Conservation (phyloP, 305 asterid species). For the Fraxinus floribunda region DNA sequence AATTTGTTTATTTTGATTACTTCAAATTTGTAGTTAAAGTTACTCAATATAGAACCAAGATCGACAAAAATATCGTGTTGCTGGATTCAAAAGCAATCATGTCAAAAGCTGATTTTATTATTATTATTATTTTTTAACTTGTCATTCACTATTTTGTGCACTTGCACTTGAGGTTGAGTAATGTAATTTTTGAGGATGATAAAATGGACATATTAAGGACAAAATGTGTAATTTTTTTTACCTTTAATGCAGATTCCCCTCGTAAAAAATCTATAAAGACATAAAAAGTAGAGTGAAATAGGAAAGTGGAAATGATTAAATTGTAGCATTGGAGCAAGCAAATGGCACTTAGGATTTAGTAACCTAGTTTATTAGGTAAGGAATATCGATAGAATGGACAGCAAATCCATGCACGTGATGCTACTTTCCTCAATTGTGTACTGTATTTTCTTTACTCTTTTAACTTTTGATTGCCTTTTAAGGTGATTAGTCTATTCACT, state of each 20-base stretch:
- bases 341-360: not conserved
- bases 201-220: not conserved
- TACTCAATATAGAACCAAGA: not conserved
- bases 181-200: not conserved
- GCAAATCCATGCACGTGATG: constrained; percentile 4
- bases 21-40: not conserved
- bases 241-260: not conserved
- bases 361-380: not conserved
- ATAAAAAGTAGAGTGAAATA: not conserved
- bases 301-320: not conserved
- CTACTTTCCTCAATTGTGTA: not conserved
- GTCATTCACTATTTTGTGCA: not conserved
- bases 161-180: not conserved
- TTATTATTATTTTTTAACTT: not conserved
- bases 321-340: not conserved
- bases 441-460: not conserved
- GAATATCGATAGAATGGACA: not conserved
- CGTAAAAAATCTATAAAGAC: not conserved
- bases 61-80: not conserved
- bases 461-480: not conserved
- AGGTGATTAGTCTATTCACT: not conserved
- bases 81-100: not conserved
- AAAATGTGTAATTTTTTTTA: too few relatives aligned
- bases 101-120: not conserved
- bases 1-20: too few relatives aligned